Percentiles rank a stretch among this genome's conserved stretches.
Evolutionary conservation across 345 rosid species (phyloP).

Genomic region (Arabidopsis suecica): DNA sequence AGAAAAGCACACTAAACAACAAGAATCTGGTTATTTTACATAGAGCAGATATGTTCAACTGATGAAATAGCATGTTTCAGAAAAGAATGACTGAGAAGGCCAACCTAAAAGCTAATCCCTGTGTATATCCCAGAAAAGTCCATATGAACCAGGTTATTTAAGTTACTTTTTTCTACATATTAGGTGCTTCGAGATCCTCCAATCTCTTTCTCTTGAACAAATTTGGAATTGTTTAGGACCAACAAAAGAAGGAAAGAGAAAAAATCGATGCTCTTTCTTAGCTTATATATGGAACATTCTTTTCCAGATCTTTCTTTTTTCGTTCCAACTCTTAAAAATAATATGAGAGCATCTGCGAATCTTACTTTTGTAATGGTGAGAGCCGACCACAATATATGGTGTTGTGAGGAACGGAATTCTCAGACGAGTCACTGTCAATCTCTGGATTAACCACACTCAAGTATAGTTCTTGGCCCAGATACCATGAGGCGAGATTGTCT

Average conservation of each 20-base stretch:
- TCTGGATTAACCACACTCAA: constrained; percentile 75
- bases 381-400: constrained; percentile 83
- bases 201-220: background rate
- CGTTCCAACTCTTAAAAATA: background rate
- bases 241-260: background rate
- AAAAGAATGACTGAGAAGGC: background rate
- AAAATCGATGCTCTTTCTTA: background rate
- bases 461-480: constrained; percentile 86
- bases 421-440: constrained; percentile 63
- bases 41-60: background rate
- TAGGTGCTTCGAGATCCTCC: background rate
- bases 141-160: background rate
- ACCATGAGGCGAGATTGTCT: constrained; percentile 87
- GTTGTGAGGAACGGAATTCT: constrained; percentile 63
- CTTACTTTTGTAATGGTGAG: constrained; percentile 83
- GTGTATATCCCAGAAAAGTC: background rate
- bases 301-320: background rate
- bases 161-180: background rate
- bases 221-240: background rate
- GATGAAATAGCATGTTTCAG: no score
- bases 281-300: background rate
- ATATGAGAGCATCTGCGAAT: constrained; percentile 18
- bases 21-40: background rate
- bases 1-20: background rate
- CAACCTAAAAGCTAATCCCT: background rate